phyloP scores from a whole-genome alignment of 352 stramenopile species.

The Aphanomyces stellatus region DNA sequence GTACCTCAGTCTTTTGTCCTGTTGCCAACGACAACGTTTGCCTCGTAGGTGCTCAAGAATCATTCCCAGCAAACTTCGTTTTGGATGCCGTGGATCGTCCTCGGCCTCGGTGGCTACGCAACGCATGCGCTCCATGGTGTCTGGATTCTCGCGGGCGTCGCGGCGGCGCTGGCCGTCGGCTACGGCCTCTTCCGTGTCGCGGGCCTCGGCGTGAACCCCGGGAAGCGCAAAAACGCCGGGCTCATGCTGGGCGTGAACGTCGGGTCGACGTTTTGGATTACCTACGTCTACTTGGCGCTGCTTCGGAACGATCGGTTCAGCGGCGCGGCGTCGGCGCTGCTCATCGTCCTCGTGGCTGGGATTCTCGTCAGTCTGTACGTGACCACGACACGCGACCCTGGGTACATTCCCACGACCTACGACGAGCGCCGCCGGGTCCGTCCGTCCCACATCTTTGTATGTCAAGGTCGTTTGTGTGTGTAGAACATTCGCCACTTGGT shows the following conservation, averaged over 20 bases:
- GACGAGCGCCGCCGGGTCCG: constrained; percentile 53
- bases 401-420: constrained; percentile 57
- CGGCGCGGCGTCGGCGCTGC: constrained; percentile 7
- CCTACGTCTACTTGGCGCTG: constrained; percentile 29
- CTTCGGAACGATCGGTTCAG: constrained; percentile 25
- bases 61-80: constrained; percentile 69
- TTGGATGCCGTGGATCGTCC: constrained; percentile 55
- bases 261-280: constrained; percentile 56
- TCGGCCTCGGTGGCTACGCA: constrained; percentile 40
- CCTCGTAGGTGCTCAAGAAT: constrained; percentile 23
- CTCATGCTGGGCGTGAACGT: constrained; percentile 71
- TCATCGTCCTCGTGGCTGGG: background rate
- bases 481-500: constrained; percentile 63
- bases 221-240: constrained; percentile 62
- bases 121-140: constrained; percentile 29
- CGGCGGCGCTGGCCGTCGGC: constrained; percentile 27
- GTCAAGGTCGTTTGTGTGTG: background rate
- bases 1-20: constrained; percentile 13
- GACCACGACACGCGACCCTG: constrained; percentile 42
- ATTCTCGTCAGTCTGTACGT: constrained; percentile 49
- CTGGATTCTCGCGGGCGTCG: constrained; percentile 30
- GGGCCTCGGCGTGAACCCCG: constrained; percentile 51
- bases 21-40: background rate
- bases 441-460: background rate
- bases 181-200: constrained; percentile 42